Percentiles rank a stretch among this genome's conserved stretches.
These are phyloP conservation scores for Linum trigynum DNA, from an alignment of 345 rosid genomes.

Conservation along the genomic window DNA sequence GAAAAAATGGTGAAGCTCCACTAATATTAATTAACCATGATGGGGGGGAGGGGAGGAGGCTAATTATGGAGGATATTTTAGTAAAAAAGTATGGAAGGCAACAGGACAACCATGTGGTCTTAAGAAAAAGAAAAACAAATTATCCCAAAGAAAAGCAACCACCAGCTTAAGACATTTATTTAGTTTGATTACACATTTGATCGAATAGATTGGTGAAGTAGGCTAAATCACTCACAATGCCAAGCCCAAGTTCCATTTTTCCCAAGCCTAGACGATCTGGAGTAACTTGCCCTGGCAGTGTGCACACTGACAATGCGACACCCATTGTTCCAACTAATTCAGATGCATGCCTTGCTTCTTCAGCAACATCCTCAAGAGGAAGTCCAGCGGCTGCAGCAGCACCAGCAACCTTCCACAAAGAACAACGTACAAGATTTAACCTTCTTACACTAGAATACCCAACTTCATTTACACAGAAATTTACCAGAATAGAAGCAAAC, in stretches of 20 bases:
- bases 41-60: no score
- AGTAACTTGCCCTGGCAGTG: conserved; percentile 79
- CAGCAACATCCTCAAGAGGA: conserved; percentile 62
- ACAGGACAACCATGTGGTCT: no score
- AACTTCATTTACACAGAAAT: no score
- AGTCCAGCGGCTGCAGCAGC: conserved; percentile 92
- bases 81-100: no score
- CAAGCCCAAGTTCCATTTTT: conserved; percentile 97
- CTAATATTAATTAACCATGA: no score
- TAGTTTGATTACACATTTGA: background rate
- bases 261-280: conserved; percentile 80
- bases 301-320: conserved; percentile 84
- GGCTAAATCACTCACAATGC: conserved; percentile 60
- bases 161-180: no score
- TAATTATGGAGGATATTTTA: no score
- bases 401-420: conserved; percentile 52
- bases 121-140: no score
- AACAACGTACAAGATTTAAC: background rate
- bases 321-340: conserved; percentile 94
- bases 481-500: no score
- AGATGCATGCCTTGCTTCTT: conserved; percentile 71
- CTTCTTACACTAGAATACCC: background rate
- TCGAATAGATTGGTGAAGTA: background rate
- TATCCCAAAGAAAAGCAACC: no score
- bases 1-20: background rate